phyloP scores from a whole-genome alignment of 257 asterid genomes.

The Penstemon eatonii region DNA sequence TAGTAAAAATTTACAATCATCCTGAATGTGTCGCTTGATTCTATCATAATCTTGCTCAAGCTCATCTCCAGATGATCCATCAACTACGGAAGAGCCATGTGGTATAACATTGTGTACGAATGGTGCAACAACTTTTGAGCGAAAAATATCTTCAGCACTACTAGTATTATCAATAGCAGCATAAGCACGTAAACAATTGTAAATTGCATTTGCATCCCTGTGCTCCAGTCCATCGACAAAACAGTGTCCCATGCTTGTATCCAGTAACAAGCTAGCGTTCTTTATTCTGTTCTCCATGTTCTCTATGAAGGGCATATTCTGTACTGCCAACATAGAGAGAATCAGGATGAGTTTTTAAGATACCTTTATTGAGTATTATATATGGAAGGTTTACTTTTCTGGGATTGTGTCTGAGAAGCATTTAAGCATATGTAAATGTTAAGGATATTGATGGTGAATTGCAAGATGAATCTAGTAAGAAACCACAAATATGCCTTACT shows the following conservation, averaged over 20 bases:
- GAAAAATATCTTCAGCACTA: slow-evolving; percentile 87
- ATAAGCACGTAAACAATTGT: slow-evolving; percentile 96
- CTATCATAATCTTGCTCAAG: slow-evolving; percentile 77
- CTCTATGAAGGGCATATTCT: slow-evolving; percentile 92
- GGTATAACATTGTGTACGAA: slow-evolving; percentile 63
- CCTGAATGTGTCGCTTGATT: slow-evolving; percentile 63
- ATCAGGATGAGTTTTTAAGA: slow-evolving; percentile 40
- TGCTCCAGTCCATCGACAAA: slow-evolving; percentile 90
- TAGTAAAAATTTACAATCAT: slow-evolving; percentile 82
- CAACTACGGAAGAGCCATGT: slow-evolving; percentile 39
- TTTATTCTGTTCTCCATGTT: slow-evolving; percentile 95
- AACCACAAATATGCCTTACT: not conserved
- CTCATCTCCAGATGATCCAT: slow-evolving; percentile 63
- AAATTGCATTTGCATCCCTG: slow-evolving; percentile 79
- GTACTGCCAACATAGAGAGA: slow-evolving; percentile 60
- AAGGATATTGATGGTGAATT: no score
- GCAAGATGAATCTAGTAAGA: no score
- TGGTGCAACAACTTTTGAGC: slow-evolving; percentile 69
- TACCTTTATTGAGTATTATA: slow-evolving; percentile 9
- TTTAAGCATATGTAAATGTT: no score
- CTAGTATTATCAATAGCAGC: slow-evolving; percentile 89
- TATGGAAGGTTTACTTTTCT: no score
- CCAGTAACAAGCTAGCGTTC: slow-evolving; percentile 71
- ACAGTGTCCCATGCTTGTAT: slow-evolving; percentile 85
- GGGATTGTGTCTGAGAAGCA: no score